Percentiles rank a stretch among this genome's conserved stretches.
Conservation (phyloP, 2,329 filamentous ascomycete species). For the Calonectria pseudoturangicola region DNA sequence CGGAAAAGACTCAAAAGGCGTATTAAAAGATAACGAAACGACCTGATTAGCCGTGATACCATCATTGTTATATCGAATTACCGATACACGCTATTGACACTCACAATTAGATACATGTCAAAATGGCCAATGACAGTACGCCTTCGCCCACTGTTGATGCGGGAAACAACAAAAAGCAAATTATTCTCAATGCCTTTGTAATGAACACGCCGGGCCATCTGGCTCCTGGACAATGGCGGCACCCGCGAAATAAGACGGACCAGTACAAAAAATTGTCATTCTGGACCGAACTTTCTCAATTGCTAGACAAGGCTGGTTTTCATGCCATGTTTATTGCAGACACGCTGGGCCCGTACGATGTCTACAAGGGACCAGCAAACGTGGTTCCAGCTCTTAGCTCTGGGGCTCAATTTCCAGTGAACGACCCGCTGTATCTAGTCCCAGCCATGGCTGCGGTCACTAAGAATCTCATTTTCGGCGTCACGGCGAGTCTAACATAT, state of each 20-base stretch:
- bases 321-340: constrained; percentile 72
- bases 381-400: constrained; percentile 54
- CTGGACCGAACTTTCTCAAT: constrained; percentile 68
- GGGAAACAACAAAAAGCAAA: constrained; percentile 28
- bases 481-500: constrained; percentile 61
- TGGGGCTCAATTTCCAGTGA: constrained; percentile 65
- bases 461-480: constrained; percentile 63
- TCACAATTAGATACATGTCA: not conserved
- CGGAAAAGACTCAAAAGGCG: not conserved
- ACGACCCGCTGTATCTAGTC: constrained; percentile 61
- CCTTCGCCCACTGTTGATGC: not conserved
- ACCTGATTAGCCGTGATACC: not conserved
- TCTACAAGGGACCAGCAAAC: constrained; percentile 43
- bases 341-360: constrained; percentile 65
- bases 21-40: not conserved
- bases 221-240: constrained; percentile 46
- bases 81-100: not conserved
- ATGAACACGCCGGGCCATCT: constrained; percentile 47
- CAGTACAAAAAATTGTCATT: constrained; percentile 56
- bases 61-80: no score
- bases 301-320: constrained; percentile 67
- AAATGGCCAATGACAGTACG: not conserved
- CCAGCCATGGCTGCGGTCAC: constrained; percentile 68
- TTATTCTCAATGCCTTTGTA: constrained; percentile 47
- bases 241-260: constrained; percentile 46